phyloP scores from a whole-genome alignment of 768 basidiomycete species.

The Trametes maxima region DNA sequence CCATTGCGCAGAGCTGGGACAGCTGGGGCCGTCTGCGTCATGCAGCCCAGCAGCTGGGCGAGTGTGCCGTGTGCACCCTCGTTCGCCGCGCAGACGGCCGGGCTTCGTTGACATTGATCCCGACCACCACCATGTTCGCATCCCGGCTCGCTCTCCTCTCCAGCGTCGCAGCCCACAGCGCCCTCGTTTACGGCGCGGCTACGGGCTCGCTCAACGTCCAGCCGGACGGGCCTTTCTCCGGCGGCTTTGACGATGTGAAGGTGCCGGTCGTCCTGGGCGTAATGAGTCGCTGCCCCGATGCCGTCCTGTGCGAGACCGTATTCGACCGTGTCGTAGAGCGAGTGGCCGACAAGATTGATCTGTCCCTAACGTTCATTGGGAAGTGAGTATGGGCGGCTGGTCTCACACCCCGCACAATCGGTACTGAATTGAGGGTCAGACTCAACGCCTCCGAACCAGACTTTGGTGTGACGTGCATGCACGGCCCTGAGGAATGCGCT shows the following conservation, averaged over 20 bases:
- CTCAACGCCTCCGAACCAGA: constrained; percentile 62
- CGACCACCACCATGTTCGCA: constrained; percentile 16
- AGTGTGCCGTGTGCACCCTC: neutral
- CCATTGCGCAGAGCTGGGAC: neutral
- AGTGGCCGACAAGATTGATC: constrained; percentile 63
- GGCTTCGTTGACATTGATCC: neutral
- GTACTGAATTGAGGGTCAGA: constrained; percentile 38
- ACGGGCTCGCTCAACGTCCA: constrained; percentile 1
- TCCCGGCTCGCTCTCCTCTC: neutral
- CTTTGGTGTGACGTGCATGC: constrained; percentile 82
- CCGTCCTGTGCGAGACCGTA: constrained; percentile 74
- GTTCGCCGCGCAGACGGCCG: neutral
- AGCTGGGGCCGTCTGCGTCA: no score
- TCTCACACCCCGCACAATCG: neutral
- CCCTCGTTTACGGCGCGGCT: neutral
- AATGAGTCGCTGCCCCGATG: constrained; percentile 81
- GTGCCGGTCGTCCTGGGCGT: constrained; percentile 60
- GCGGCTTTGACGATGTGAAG: constrained; percentile 34
- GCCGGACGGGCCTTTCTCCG: constrained; percentile 6
- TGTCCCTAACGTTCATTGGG: constrained; percentile 75
- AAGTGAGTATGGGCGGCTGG: constrained; percentile 48
- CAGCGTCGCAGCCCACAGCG: neutral
- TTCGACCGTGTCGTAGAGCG: constrained; percentile 72
- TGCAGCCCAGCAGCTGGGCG: no score
- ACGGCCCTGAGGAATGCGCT: constrained; percentile 80